Base-by-base conservation (phyloP, 495 filamentous ascomycete species). In the Penicillium arizonense region DNA sequence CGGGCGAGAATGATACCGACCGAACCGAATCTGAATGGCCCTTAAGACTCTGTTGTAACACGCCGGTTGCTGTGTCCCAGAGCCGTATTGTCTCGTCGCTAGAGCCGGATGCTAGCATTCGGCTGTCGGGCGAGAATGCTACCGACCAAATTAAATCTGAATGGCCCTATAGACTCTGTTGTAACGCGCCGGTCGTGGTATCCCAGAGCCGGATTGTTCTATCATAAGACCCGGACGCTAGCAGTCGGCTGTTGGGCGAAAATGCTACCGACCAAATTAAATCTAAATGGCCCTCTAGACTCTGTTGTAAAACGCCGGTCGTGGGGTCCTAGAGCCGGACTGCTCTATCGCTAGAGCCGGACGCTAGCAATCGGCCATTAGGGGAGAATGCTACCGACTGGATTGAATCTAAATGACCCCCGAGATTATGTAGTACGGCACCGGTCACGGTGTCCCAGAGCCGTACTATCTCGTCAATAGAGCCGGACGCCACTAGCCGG, bases 61-160 rank as follows among this genome's bases (percentile, higher is more conserved):
- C 14, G 12, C 55, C 56, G 10, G 50, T 54, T 5, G 40, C 39
- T 1, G 20, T 23, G 14, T 58, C 46, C 56, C 56, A 58, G 28
- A 59, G 39, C 41, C 34, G 30, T 9, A 58, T 23, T 5, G 40
- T 58, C 1, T 34, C 40, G 44, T 55, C 57, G 0, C 2, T 3
- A 4, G 58, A 64, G 34, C 47, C 57, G 0, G 65, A 62, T 6
- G 63, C 65, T 14, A 69, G 33, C 5, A 51, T 18, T 12, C 18
- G 50, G 38, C 56, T 53, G 39, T 66, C 57, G 3, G 52, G 53
- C 3, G 69, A 73, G 50, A 68, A 66, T 12, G 56, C 55, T 16
- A 65, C 52, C 18, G 59, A 38, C 5, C 36, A 18, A 38, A 38
- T 11, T 3, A 1, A 13, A 18, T 18, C 14, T n/a, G 3, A 2